Evolutionary conservation across 805 yeast genomes (phyloP).

Genomic region (Wickerhamiella lipophila): DNA sequence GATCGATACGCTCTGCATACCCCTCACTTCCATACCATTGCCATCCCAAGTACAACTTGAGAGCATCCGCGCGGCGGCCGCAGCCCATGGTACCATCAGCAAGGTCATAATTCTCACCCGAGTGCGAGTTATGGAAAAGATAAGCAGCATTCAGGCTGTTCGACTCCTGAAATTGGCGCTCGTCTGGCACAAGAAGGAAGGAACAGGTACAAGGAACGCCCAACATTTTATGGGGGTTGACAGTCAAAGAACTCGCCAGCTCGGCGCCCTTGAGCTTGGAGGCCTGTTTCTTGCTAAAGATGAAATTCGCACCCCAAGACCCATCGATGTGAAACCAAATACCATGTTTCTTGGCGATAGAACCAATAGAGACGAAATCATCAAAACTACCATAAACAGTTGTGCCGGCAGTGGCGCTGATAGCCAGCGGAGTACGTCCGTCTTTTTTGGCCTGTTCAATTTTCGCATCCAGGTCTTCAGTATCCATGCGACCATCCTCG

Average conservation of each 20-base stretch:
- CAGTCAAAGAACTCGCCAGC: conserved; percentile 61
- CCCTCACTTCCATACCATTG: conserved; percentile 62
- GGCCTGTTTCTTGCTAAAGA: conserved; percentile 43
- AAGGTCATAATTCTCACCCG: conserved; percentile 46
- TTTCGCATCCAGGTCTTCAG: conserved; percentile 33
- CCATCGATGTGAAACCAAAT: conserved; percentile 80
- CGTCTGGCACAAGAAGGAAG: conserved; percentile 61
- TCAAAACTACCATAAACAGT: conserved; percentile 81
- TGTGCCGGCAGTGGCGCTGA: conserved; percentile 80
- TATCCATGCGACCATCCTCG: conserved; percentile 44
- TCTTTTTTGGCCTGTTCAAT: conserved; percentile 34
- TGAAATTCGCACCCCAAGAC: conserved; percentile 81
- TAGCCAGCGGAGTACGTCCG: conserved; percentile 62
- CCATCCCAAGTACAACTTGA: conserved; percentile 73
- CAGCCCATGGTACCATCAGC: conserved; percentile 92
- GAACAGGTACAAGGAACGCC: conserved; percentile 68
- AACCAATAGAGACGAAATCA: conserved; percentile 43
- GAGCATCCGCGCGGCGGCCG: conserved; percentile 72
- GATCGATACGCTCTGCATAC: conserved; percentile 52
- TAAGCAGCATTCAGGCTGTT: conserved; percentile 73
- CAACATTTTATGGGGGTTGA: conserved; percentile 77
- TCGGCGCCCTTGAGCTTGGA: conserved; percentile 45
- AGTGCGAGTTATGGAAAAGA: conserved; percentile 51
- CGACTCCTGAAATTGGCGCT: conserved; percentile 49
- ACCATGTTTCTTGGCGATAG: conserved; percentile 40